These are phyloP conservation scores for Scutellaria baicalensis DNA, from an alignment of 257 asterid species.

Conservation along the genomic window DNA sequence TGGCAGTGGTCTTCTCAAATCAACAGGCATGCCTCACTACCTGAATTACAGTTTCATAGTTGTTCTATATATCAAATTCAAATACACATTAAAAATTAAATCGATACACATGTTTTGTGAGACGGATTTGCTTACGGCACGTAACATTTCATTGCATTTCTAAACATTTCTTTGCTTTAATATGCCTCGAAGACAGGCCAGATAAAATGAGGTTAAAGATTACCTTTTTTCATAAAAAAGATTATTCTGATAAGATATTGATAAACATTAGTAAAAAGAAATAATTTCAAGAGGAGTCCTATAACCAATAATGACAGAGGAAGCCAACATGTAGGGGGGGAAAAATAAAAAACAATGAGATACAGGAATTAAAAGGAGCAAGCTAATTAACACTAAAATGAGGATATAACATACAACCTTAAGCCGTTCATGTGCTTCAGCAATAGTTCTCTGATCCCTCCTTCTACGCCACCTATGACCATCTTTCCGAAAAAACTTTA, in stretches of 20 bases:
- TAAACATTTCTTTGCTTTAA: background rate
- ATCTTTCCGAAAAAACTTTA: constrained; percentile 80
- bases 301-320: background rate
- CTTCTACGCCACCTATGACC: constrained; percentile 96
- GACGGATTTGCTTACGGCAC: background rate
- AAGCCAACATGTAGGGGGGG: background rate
- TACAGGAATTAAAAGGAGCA: background rate
- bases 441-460: constrained; percentile 80
- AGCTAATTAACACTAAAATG: background rate
- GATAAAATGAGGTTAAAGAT: background rate
- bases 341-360: background rate
- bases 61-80: background rate
- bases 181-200: constrained; percentile 12
- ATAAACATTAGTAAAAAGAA: background rate
- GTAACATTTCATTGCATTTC: background rate
- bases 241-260: background rate
- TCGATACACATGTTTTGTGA: background rate
- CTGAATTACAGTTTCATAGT: background rate
- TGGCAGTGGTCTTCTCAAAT: background rate
- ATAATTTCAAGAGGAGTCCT: background rate
- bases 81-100: background rate
- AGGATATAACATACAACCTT: constrained; percentile 48
- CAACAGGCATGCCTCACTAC: background rate
- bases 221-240: background rate
- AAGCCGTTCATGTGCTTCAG: constrained; percentile 96